phyloP scores from a whole-genome alignment of 2,329 filamentous ascomycete genomes.

The Penicillium sp. region DNA sequence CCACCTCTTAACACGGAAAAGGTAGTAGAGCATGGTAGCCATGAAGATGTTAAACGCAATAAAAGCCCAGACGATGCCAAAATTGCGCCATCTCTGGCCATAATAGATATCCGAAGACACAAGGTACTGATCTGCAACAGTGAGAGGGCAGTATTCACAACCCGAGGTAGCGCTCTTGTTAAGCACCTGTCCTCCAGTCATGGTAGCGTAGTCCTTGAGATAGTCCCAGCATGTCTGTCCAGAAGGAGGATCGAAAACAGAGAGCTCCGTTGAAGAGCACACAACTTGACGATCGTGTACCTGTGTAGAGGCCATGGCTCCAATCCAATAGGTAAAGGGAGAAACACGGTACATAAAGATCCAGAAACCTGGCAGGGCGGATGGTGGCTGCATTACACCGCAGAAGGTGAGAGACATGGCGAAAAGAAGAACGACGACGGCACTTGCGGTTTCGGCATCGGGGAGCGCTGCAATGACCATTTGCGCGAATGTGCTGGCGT shows the following conservation, averaged over 20 bases:
- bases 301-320: slow-evolving; percentile 65
- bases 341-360: slow-evolving; percentile 58
- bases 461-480: slow-evolving; percentile 73
- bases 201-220: slow-evolving; percentile 48
- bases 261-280: slow-evolving; percentile 66
- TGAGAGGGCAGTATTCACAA: slow-evolving; percentile 50
- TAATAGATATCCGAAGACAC: slow-evolving; percentile 49
- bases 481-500: slow-evolving; percentile 74
- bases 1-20: slow-evolving; percentile 30
- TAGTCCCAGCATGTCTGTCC: slow-evolving; percentile 59
- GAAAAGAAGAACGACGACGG: slow-evolving; percentile 70
- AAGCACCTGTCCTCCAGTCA: slow-evolving; percentile 52
- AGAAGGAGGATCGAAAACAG: slow-evolving; percentile 58
- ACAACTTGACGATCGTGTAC: slow-evolving; percentile 62
- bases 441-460: slow-evolving; percentile 67
- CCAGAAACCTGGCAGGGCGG: slow-evolving; percentile 66
- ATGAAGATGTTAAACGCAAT: slow-evolving; percentile 54
- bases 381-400: slow-evolving; percentile 61
- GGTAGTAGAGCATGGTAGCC: slow-evolving; percentile 46
- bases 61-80: slow-evolving; percentile 59
- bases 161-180: slow-evolving; percentile 46
- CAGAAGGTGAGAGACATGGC: slow-evolving; percentile 76
- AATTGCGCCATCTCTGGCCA: slow-evolving; percentile 62
- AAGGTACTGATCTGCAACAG: slow-evolving; percentile 39
- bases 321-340: slow-evolving; percentile 48